Evolutionary conservation across 1,284 basidiomycete species (phyloP), one percentile per base, ranked within the genome.

Genomic region (Austropuccinia psidii): DNA sequence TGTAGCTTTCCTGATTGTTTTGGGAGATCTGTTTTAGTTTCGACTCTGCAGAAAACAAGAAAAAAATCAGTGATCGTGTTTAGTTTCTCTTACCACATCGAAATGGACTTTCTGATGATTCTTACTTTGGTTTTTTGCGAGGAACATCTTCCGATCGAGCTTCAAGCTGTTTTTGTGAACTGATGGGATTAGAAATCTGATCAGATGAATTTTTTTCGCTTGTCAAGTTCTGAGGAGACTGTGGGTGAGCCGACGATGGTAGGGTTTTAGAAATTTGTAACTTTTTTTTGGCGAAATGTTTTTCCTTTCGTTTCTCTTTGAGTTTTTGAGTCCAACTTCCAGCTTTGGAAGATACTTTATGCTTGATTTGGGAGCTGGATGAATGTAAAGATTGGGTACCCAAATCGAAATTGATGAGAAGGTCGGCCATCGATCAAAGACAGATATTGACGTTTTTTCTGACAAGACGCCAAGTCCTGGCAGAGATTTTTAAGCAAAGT

Each of bases 311-410:
- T 31, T 69, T 69, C 52, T 69, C 39, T 24, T 69, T 69, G 0
- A 47, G 67, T 60, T 58, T 57, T 11, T 69, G 67, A 13, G 67
- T 69, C 67, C 67, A 69, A 35, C 54, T 69, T 21, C 67, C 67
- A 0, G 66, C 52, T 0, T 50, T 69, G 19, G 66, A 43, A 7
- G 21, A 29, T n/a, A 62, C 31, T 3, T 45, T n/a, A 15, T 29
- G 41, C 11, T n/a, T 11, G 43, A 19, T 11, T 21, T 64, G 2
- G 21, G 9, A 17, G 19, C 33, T 8, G 31, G 6, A 24, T 24
- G 27, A 33, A 11, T 11, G 11, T n/a, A 31, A 27, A 21, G 61
- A 45, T 17, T 64, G 41, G 21, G 37, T n/a, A n/a, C n/a, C n/a
- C n/a, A n/a, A n/a, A 43, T 43, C 61, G 39, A 64, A 64, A 31